Evolutionary conservation across 1,139 yeast genomes (phyloP).

Genomic region (Spathaspora sp.): DNA sequence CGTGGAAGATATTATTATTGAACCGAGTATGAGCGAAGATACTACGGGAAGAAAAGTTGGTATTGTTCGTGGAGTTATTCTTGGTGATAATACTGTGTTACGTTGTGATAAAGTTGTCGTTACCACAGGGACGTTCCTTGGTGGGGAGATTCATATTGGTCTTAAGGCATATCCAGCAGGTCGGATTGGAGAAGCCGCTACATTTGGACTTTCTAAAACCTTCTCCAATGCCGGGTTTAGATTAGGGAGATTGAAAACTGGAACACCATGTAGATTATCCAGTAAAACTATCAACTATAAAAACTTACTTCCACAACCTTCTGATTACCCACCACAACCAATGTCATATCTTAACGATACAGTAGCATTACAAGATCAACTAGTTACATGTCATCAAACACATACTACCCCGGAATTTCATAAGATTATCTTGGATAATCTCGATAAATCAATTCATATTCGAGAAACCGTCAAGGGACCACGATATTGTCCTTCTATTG

Average conservation of each 20-base stretch:
- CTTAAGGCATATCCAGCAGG: conserved; percentile 81
- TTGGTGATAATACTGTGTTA: conserved; percentile 65
- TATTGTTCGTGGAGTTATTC: conserved; percentile 63
- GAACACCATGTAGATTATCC: conserved; percentile 91
- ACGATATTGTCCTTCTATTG: conserved; percentile 95
- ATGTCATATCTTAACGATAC: conserved; percentile 80
- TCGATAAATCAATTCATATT: conserved; percentile 84
- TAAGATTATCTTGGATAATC: conserved; percentile 61
- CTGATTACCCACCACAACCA: conserved; percentile 83
- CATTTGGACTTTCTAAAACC: conserved; percentile 84
- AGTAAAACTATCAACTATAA: conserved; percentile 68
- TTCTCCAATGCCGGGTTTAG: conserved; percentile 74
- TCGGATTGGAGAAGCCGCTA: conserved; percentile 88
- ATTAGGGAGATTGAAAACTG: conserved; percentile 90
- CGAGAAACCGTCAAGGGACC: conserved; percentile 96
- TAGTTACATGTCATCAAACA: conserved; percentile 75
- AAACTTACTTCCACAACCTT: conserved; percentile 62
- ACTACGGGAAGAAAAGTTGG: conserved; percentile 40
- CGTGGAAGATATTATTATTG: conserved; percentile 84
- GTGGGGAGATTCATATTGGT: conserved; percentile 95
- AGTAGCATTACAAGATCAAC: conserved; percentile 58
- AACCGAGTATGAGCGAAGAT: conserved; percentile 29
- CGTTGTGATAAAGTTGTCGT: conserved; percentile 71
- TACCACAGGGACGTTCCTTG: conserved; percentile 93
- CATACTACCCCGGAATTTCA: conserved; percentile 77